These are phyloP conservation scores for Aspergillus incahuasiensis DNA, from an alignment of 495 filamentous ascomycete species.

Conservation along the genomic window DNA sequence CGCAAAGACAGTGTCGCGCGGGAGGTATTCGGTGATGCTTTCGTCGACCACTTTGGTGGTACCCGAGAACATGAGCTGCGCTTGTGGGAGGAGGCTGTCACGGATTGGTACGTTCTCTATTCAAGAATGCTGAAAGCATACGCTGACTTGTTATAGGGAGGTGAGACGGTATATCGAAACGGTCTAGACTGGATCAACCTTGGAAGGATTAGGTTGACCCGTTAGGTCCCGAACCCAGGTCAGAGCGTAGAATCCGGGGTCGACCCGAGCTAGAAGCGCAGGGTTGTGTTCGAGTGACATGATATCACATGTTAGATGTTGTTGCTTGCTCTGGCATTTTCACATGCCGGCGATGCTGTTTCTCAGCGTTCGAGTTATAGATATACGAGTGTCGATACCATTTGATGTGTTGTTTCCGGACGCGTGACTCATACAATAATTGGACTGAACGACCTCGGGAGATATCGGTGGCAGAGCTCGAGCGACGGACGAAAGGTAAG, in stretches of 20 bases:
- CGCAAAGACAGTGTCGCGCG: slow-evolving; percentile 74
- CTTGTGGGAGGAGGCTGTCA: slow-evolving; percentile 92
- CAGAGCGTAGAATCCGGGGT: slow-evolving; percentile 2
- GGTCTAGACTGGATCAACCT: slow-evolving; percentile 19
- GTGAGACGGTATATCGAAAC: slow-evolving; percentile 50
- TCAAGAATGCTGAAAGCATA: not conserved
- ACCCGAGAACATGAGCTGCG: slow-evolving; percentile 88
- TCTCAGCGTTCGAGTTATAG: not conserved
- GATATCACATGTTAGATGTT: slow-evolving; percentile 13
- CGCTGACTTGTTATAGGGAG: slow-evolving; percentile 37
- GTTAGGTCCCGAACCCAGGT: slow-evolving; percentile 11
- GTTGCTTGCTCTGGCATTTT: not conserved
- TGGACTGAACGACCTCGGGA: not conserved
- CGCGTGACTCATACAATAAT: not conserved
- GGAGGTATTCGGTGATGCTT: slow-evolving; percentile 88
- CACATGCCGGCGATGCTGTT: slow-evolving; percentile 9
- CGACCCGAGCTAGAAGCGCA: not conserved
- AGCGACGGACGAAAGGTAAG: not conserved
- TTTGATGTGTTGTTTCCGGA: not conserved
- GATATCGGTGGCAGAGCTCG: slow-evolving; percentile 1
- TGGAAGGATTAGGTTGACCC: not conserved
- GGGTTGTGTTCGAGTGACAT: not conserved
- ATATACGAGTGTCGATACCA: not conserved
- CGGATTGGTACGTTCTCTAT: slow-evolving; percentile 68
- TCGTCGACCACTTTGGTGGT: slow-evolving; percentile 92